Base-by-base conservation (phyloP, 2,329 filamentous ascomycete species). In the Lecanosticta acicola region DNA sequence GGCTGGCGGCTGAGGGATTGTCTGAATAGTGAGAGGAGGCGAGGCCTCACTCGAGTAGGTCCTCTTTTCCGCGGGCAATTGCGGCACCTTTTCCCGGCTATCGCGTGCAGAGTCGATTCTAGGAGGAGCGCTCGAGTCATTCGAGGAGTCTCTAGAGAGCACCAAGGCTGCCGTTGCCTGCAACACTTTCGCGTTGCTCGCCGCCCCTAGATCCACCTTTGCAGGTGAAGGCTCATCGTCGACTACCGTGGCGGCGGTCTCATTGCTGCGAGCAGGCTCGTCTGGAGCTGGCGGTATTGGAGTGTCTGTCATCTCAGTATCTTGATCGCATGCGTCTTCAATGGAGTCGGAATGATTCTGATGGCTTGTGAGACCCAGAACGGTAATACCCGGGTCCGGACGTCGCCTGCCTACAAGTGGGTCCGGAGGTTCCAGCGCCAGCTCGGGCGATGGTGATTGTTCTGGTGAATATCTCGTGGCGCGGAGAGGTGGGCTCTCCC, bases 51-150 rank as follows among this genome's bases (percentile, higher is more conserved):
- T n/a, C n/a, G n/a, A n/a, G n/a, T n/a, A n/a, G 9, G 20, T 34
- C 36, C 46, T 18, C 39, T 40, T 26, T n/a, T 50, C 40, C 7
- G 48, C 33, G n/a, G 42, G 43, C 14, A 55, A 11, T 32, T 53
- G 50, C 10, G 53, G 49, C 11, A 52, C 42, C 18, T 24, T 47
- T 14, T 54, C 52, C 14, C 34, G 20, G 32, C 47, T 53, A 16
- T 53, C 44, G 21, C 56, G 51, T 19, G 51, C 53, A 37, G 55
- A 56, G 40, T 58, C 55, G 16, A 55, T 44, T 36, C 54, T 39
- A 21, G 39, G 36, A 13, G 36, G 37, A 7, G 48, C 43, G 26
- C 50, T 46, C 29, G 36, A n/a, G 5, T 43, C 42, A n/a, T 34
- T 36, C 2, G 43, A 20, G 17, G 41, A 45, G 26, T 46, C 50